Evolutionary conservation across 495 filamentous ascomycete genomes (phyloP), one percentile per base, ranked within the genome.

Genomic region (Beverwykella pulmonaria): DNA sequence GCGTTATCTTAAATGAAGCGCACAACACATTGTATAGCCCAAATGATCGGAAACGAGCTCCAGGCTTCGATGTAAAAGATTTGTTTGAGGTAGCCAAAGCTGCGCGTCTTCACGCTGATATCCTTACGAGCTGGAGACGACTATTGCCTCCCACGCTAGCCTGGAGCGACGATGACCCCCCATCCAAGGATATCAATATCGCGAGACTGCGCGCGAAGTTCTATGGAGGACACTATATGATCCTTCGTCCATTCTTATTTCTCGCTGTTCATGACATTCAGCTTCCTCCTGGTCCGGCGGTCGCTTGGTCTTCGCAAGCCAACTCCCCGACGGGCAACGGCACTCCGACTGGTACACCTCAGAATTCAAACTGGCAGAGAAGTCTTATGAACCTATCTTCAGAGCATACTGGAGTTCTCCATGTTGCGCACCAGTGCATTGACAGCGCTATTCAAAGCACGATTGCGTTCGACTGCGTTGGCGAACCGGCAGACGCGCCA

Each of bases 151-250:
- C 75, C 1, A 63, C 67, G 1, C 80, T 90, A 68, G 75, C 77
- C 55, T 98, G 93, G 88, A 73, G 84, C 20, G 88, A 90, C 50
- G 71, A 71, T 1, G 88, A 93, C 44, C 79, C 80, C 1, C 91
- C 90, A 1, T 81, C 92, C 1, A 67, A 63, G 1, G 88, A 96
- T 29, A 94, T 98, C 59, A 88, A 97, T 23, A 82, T 83, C 7
- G 93, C 94, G 19, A 87, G 94, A 4, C 82, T 97, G 53, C 86
- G 94, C 27, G 94, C 91, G 6, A 98, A 98, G 72, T 97, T 93
- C 76, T 97, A 92, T 78, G 94, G 94, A 23, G 93, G 92, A 0
- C 83, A 86, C 46, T 92, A 96, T 52, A 92, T 98, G 73, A 92
- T 94, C 17, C 89, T 93, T 73, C 84, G 94, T 36, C 91, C 90